Evolutionary conservation across 140 eudicot species (phyloP).

Genomic region (Flaveria floridana): DNA sequence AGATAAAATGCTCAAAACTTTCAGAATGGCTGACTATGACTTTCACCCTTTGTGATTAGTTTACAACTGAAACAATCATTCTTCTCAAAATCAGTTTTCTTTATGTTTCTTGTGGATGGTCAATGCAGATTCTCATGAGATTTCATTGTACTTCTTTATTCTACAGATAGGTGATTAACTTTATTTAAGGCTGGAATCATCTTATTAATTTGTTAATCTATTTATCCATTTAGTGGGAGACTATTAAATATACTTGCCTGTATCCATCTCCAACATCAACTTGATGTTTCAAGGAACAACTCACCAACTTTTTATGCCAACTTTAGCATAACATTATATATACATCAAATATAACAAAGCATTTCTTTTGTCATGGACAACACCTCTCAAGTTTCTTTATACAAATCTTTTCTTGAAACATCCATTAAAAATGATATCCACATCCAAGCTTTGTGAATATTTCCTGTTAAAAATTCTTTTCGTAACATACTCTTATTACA

Average conservation of each 20-base stretch:
- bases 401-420: too few species aligned
- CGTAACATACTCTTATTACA: too few species aligned
- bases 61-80: neutral
- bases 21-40: neutral
- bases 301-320: neutral
- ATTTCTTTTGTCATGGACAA: too few species aligned
- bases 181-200: neutral
- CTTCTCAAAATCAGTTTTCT: slow-evolving; percentile 1
- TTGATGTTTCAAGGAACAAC: neutral
- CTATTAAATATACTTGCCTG: neutral
- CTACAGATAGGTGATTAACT: slow-evolving; percentile 11
- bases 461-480: too few species aligned
- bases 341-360: neutral
- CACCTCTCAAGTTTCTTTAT: too few species aligned
- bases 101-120: slow-evolving; percentile 14
- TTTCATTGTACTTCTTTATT: slow-evolving; percentile 7
- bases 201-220: slow-evolving; percentile 7
- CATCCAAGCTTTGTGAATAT: too few species aligned
- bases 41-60: slow-evolving; percentile 9
- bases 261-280: neutral
- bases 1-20: neutral
- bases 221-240: slow-evolving; percentile 2
- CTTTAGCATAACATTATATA: neutral
- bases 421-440: too few species aligned
- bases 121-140: neutral